A percentile compares a stretch with the other conserved stretches of the same genome.
phyloP scores from a whole-genome alignment of 495 filamentous ascomycete species.

The Daldinia concentrica region DNA sequence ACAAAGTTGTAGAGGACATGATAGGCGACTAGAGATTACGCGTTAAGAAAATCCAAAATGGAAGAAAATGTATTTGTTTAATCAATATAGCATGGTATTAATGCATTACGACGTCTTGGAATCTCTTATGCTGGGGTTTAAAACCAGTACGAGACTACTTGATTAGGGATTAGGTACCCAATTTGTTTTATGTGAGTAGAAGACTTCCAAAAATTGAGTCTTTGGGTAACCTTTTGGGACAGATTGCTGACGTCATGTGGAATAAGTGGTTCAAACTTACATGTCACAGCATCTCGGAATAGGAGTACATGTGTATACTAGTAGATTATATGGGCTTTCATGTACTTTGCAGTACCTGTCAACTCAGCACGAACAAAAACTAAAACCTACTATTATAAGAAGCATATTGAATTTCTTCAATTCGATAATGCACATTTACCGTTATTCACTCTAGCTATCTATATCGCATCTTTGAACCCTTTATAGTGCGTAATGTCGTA shows the following conservation, averaged over 20 bases:
- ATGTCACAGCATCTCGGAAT: too few relatives aligned
- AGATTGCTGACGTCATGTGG: constrained; percentile 25
- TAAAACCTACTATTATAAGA: too few relatives aligned
- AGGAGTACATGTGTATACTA: neutral
- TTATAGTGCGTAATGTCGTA: neutral
- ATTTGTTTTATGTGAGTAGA: neutral
- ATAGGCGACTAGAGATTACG: neutral
- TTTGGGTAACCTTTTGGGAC: neutral
- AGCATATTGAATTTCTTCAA: too few relatives aligned
- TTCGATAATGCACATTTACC: too few relatives aligned
- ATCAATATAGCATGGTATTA: neutral
- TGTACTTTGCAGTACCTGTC: neutral
- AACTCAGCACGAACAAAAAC: neutral
- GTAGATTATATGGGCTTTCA: neutral
- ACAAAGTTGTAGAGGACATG: constrained; percentile 46
- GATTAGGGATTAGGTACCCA: neutral
- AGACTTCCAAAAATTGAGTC: neutral
- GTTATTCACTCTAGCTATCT: neutral
- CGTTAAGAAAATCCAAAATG: neutral
- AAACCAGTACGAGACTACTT: neutral
- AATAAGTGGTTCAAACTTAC: neutral
- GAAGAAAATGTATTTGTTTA: neutral
- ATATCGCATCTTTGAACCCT: neutral
- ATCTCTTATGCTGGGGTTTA: neutral
- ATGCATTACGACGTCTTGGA: constrained; percentile 9